These are phyloP conservation scores for Astragalus glycyphyllos DNA, from an alignment of 306 rosid genomes.

Conservation along the genomic window DNA sequence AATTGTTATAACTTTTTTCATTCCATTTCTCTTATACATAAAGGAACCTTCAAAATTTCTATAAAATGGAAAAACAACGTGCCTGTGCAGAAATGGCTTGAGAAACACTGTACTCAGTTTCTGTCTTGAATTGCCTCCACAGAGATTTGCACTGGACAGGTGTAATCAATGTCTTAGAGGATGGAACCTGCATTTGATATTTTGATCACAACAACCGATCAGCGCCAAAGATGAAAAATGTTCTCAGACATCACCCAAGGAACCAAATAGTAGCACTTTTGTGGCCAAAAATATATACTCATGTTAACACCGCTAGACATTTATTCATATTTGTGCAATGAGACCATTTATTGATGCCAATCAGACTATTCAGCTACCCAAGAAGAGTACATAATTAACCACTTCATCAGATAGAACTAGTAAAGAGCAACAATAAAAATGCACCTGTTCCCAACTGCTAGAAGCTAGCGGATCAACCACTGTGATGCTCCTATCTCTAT, in stretches of 20 bases:
- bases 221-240: conserved; percentile 36
- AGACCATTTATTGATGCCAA: conserved; percentile 27
- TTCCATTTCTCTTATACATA: conserved; percentile 13
- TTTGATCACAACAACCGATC: conserved; percentile 24
- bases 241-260: conserved; percentile 22
- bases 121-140: conserved; percentile 96
- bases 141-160: conserved; percentile 96
- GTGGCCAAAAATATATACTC: conserved; percentile 30
- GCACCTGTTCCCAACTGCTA: conserved; percentile 90
- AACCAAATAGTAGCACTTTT: conserved; percentile 31
- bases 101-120: conserved; percentile 91
- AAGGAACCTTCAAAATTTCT: not conserved
- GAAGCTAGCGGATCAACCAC: conserved; percentile 82
- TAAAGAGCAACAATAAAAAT: conserved; percentile 33
- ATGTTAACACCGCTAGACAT: conserved; percentile 1
- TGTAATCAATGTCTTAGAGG: conserved; percentile 78
- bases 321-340: conserved; percentile 12
- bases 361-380: conserved; percentile 10
- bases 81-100: conserved; percentile 99
- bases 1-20: not conserved
- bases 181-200: conserved; percentile 62
- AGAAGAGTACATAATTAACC: conserved; percentile 5
- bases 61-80: conserved; percentile 37
- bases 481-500: conserved; percentile 62
- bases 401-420: conserved; percentile 38